Percentiles rank a stretch among this genome's conserved stretches.
Conservation (phyloP, 345 rosid genomes). For the Salix koriyanagi region DNA sequence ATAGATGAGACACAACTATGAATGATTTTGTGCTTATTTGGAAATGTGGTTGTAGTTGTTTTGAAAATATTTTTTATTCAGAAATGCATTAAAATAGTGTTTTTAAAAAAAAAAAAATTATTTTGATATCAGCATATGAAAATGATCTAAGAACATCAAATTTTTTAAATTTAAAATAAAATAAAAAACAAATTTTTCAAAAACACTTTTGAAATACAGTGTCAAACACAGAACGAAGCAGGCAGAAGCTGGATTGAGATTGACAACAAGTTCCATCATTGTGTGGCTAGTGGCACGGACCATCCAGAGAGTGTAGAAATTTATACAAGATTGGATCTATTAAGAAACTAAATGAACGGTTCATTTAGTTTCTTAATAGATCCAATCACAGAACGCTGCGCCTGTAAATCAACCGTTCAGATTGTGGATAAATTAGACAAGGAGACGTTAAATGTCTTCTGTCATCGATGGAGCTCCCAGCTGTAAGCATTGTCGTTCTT, state of each 20-base stretch:
- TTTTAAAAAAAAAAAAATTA: no score
- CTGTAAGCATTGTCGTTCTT: neutral
- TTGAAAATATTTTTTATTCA: no score
- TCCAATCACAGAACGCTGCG: neutral
- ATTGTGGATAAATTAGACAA: no score
- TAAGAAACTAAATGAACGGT: constrained; percentile 18
- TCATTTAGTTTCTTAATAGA: no score
- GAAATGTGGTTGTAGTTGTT: no score
- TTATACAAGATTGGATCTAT: constrained; percentile 24
- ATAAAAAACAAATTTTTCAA: no score
- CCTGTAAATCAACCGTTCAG: neutral
- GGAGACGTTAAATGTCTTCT: neutral
- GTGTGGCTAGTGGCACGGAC: constrained; percentile 26
- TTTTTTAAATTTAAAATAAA: no score
- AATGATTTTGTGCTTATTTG: neutral
- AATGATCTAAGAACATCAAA: no score
- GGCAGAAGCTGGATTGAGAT: constrained; percentile 40
- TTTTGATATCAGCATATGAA: no score
- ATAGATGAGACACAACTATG: constrained; percentile 24
- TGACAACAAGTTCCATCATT: constrained; percentile 24
- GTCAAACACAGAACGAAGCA: neutral
- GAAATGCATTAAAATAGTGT: no score
- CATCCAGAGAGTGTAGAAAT: constrained; percentile 29
- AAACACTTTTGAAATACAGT: accelerated
- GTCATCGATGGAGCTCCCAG: neutral